A percentile compares a stretch with the other conserved stretches of the same genome.
Conservation (phyloP, 495 filamentous ascomycete species). For the Pseudoneurospora amorphoporcata region DNA sequence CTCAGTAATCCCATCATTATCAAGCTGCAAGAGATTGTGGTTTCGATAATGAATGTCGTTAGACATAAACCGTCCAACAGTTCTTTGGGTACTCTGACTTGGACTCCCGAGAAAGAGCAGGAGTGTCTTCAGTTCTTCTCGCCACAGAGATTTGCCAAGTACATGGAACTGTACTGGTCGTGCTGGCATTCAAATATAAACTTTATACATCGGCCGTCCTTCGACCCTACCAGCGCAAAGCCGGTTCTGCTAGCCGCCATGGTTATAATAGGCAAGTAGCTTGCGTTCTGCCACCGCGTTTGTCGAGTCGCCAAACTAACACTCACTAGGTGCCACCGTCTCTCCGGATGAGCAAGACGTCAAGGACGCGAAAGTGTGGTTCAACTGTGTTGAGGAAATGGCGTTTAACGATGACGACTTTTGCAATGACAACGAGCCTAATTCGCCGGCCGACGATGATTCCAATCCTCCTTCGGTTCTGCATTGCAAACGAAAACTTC, state of each 20-base stretch:
- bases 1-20: slow-evolving; percentile 15
- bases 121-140: slow-evolving; percentile 20
- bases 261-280: slow-evolving; percentile 18
- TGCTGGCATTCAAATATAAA: slow-evolving; percentile 23
- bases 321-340: slow-evolving; percentile 17
- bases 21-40: slow-evolving; percentile 18
- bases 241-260: slow-evolving; percentile 17
- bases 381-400: slow-evolving; percentile 26
- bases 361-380: slow-evolving; percentile 20
- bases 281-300: not conserved
- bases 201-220: slow-evolving; percentile 18
- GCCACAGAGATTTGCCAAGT: slow-evolving; percentile 16
- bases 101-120: slow-evolving; percentile 17
- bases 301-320: not conserved
- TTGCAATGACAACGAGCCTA: slow-evolving; percentile 18
- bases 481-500: slow-evolving; percentile 10
- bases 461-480: not conserved
- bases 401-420: slow-evolving; percentile 23
- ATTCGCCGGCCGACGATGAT: slow-evolving; percentile 2
- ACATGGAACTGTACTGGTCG: slow-evolving; percentile 23
- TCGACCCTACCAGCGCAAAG: slow-evolving; percentile 14
- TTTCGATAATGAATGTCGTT: slow-evolving; percentile 16
- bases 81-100: slow-evolving; percentile 13
- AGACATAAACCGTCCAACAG: slow-evolving; percentile 16
- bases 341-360: slow-evolving; percentile 18